Evolutionary conservation across 176 grass and related monocot genomes (phyloP).

Genomic region (Aechmea fasciata): DNA sequence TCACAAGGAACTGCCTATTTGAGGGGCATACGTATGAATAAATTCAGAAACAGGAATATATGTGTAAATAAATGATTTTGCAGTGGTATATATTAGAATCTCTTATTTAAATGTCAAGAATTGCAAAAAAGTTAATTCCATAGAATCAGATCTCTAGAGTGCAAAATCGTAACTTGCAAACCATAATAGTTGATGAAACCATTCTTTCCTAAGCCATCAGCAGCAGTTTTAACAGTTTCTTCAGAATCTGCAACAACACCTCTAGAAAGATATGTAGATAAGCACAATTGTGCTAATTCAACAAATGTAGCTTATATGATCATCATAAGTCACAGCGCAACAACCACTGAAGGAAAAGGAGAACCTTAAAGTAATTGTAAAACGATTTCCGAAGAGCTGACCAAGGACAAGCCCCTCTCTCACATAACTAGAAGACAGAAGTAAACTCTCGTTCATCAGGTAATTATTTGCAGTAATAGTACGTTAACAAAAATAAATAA

Average conservation of each 20-base stretch:
- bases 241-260: slow-evolving; percentile 73
- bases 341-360: neutral
- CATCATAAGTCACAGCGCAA: neutral
- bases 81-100: too few relatives aligned
- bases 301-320: neutral
- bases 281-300: slow-evolving; percentile 23
- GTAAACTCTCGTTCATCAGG: slow-evolving; percentile 23
- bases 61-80: too few relatives aligned
- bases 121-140: neutral
- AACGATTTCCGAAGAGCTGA: slow-evolving; percentile 70
- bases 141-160: neutral
- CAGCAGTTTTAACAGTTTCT: slow-evolving; percentile 58
- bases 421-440: slow-evolving; percentile 53
- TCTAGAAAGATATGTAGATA: slow-evolving; percentile 35
- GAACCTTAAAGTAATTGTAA: slow-evolving; percentile 95
- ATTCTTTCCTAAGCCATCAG: slow-evolving; percentile 58
- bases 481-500: slow-evolving; percentile 3
- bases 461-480: slow-evolving; percentile 6
- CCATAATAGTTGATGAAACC: slow-evolving; percentile 98
- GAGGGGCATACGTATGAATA: too few relatives aligned
- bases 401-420: slow-evolving; percentile 95
- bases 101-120: neutral
- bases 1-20: too few relatives aligned
- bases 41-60: too few relatives aligned
- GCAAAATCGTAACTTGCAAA: slow-evolving; percentile 51